phyloP scores from a whole-genome alignment of 2,329 filamentous ascomycete genomes.

The Simplicillium sp. region DNA sequence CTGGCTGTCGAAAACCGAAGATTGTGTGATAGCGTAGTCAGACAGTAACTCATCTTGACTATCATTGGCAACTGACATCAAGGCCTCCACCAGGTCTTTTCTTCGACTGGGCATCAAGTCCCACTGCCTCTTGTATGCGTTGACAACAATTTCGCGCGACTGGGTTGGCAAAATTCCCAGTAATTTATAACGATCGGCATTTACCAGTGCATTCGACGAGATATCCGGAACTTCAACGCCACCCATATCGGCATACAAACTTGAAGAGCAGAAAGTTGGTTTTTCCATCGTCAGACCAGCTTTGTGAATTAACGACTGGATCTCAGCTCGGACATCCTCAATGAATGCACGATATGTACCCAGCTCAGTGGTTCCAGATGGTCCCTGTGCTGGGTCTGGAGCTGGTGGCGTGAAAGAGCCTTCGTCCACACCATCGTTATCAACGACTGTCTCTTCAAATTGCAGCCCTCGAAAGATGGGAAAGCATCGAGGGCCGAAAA shows the following conservation, averaged over 20 bases:
- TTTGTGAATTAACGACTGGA: slow-evolving; percentile 32
- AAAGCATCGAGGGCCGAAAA: slow-evolving; percentile 42
- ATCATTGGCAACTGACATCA: slow-evolving; percentile 25
- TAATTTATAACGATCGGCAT: slow-evolving; percentile 22
- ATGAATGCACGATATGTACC: slow-evolving; percentile 35
- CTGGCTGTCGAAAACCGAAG: slow-evolving; percentile 28
- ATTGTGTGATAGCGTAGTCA: slow-evolving; percentile 27
- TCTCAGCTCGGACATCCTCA: slow-evolving; percentile 39
- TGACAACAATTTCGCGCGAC: slow-evolving; percentile 22
- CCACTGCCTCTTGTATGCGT: slow-evolving; percentile 31
- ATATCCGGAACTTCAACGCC: slow-evolving; percentile 19
- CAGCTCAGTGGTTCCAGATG: slow-evolving; percentile 23
- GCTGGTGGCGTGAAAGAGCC: slow-evolving; percentile 24
- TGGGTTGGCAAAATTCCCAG: slow-evolving; percentile 28
- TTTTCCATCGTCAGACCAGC: slow-evolving; percentile 19
- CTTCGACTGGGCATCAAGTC: slow-evolving; percentile 20
- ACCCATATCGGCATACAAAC: slow-evolving; percentile 21
- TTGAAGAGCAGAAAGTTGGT: slow-evolving; percentile 17
- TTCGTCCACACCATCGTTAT: slow-evolving; percentile 29
- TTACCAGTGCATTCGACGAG: slow-evolving; percentile 16
- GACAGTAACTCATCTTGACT: slow-evolving; percentile 21
- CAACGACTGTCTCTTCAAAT: slow-evolving; percentile 31
- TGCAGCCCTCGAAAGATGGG: slow-evolving; percentile 38
- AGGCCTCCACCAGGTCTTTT: slow-evolving; percentile 19
- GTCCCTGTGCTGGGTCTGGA: slow-evolving; percentile 21